A percentile compares a stretch with the other conserved stretches of the same genome.
phyloP scores from a whole-genome alignment of 2,329 filamentous ascomycete genomes.

The Hypoxylon sp. region DNA sequence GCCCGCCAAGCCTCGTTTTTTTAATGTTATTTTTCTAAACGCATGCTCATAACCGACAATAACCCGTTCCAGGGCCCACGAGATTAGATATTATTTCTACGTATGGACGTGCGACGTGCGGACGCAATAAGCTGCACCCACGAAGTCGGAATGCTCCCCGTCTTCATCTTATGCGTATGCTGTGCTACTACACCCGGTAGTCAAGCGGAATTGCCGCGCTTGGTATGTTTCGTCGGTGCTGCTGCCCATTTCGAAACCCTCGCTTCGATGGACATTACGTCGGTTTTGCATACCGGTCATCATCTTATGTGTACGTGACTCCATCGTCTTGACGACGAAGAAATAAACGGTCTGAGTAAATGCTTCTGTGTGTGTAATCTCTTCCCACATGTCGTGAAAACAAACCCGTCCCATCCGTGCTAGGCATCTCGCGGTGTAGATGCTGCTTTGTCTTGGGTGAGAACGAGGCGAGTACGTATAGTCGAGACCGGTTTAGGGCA shows the following conservation, averaged over 20 bases:
- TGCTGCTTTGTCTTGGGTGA: constrained; percentile 28
- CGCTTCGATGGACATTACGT: constrained; percentile 24
- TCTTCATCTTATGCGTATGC: constrained; percentile 39
- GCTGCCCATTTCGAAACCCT: constrained; percentile 37
- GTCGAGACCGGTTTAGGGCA: constrained; percentile 32
- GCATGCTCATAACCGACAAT: constrained; percentile 34
- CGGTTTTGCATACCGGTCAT: constrained; percentile 28
- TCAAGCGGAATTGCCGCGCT: constrained; percentile 41
- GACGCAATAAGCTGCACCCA: constrained; percentile 41
- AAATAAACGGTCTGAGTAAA: constrained; percentile 2
- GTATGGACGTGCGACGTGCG: constrained; percentile 35
- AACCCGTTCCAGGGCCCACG: constrained; percentile 29
- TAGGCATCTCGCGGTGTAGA: constrained; percentile 19
- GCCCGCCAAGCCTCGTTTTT: constrained; percentile 47
- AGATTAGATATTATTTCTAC: constrained; percentile 24
- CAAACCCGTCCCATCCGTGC: constrained; percentile 34
- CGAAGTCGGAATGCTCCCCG: constrained; percentile 41
- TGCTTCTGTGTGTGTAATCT: constrained; percentile 10
- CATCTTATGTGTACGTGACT: constrained; percentile 24
- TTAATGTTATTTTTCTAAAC: constrained; percentile 4
- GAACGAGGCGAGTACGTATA: constrained; percentile 27
- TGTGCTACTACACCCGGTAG: constrained; percentile 41
- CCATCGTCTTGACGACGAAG: constrained; percentile 20
- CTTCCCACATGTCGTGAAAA: constrained; percentile 20
- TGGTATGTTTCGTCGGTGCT: constrained; percentile 38